Conservation (phyloP, 805 yeast species). For the Sungouiozyma ichnusensis region DNA sequence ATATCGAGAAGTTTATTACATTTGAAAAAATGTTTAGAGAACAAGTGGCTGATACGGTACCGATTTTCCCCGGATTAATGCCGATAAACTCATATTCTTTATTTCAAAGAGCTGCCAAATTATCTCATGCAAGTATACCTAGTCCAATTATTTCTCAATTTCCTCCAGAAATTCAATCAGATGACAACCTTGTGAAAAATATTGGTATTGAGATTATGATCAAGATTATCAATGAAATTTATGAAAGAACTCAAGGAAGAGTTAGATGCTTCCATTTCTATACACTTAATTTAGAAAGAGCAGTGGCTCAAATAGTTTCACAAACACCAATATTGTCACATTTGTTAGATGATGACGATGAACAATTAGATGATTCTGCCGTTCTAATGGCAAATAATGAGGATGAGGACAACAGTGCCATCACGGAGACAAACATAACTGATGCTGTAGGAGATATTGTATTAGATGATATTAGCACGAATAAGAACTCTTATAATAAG, state of each 20-base stretch:
- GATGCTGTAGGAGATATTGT: slow-evolving; percentile 27
- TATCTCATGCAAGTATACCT: slow-evolving; percentile 83
- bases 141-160: slow-evolving; percentile 39
- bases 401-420: not conserved
- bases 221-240: slow-evolving; percentile 51
- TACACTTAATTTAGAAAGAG: slow-evolving; percentile 83
- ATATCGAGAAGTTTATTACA: slow-evolving; percentile 60
- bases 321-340: slow-evolving; percentile 43
- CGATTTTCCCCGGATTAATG: slow-evolving; percentile 81
- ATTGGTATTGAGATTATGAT: slow-evolving; percentile 70
- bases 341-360: slow-evolving; percentile 31
- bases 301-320: slow-evolving; percentile 76
- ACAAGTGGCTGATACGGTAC: slow-evolving; percentile 34
- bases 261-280: slow-evolving; percentile 87
- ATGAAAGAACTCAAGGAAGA: slow-evolving; percentile 41
- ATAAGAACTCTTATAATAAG: slow-evolving; percentile 8
- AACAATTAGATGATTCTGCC: slow-evolving; percentile 2
- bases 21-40: slow-evolving; percentile 48
- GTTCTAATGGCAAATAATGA: not conserved
- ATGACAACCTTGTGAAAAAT: slow-evolving; percentile 70
- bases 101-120: slow-evolving; percentile 78
- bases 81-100: slow-evolving; percentile 79
- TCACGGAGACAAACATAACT: slow-evolving; percentile 6
- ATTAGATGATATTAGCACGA: slow-evolving; percentile 16
- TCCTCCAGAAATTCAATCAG: slow-evolving; percentile 46